Evolutionary conservation across 495 filamentous ascomycete genomes (phyloP).

Genomic region (Cenococcum geophilum): DNA sequence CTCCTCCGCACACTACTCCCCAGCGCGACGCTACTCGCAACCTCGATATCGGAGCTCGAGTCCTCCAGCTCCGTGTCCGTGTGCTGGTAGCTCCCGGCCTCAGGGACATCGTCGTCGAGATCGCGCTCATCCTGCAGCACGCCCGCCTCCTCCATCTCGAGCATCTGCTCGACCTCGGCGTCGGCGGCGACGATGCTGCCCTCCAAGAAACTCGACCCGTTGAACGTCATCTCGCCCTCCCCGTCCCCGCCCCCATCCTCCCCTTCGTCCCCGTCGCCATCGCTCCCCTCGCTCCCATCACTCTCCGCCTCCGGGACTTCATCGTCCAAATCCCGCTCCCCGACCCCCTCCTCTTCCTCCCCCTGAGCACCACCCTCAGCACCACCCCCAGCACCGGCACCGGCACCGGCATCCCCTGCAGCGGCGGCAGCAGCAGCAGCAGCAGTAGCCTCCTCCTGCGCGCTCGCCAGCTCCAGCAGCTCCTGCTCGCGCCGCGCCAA

Average conservation of each 20-base stretch:
- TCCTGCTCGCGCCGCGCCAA: constrained; percentile 34
- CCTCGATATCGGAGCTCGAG: constrained; percentile 43
- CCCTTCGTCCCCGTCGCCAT: constrained; percentile 34
- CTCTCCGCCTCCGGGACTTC: constrained; percentile 61
- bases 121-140: constrained; percentile 48
- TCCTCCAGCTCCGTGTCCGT: constrained; percentile 78
- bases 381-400: constrained; percentile 10
- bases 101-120: constrained; percentile 62
- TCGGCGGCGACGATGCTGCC: constrained; percentile 34
- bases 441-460: constrained; percentile 30
- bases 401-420: no score
- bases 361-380: constrained; percentile 20
- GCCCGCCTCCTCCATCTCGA: constrained; percentile 42
- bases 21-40: constrained; percentile 20
- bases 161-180: constrained; percentile 30
- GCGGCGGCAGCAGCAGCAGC: no score
- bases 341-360: constrained; percentile 26
- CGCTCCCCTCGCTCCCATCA: constrained; percentile 43
- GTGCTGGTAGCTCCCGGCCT: constrained; percentile 67
- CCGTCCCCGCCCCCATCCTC: constrained; percentile 27
- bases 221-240: constrained; percentile 28
- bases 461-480: constrained; percentile 33
- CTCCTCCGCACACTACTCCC: not conserved
- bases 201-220: constrained; percentile 36
- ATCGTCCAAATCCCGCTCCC: constrained; percentile 52